phyloP scores from a whole-genome alignment of 179 eudicot genomes.

The Camellia oleifera region DNA sequence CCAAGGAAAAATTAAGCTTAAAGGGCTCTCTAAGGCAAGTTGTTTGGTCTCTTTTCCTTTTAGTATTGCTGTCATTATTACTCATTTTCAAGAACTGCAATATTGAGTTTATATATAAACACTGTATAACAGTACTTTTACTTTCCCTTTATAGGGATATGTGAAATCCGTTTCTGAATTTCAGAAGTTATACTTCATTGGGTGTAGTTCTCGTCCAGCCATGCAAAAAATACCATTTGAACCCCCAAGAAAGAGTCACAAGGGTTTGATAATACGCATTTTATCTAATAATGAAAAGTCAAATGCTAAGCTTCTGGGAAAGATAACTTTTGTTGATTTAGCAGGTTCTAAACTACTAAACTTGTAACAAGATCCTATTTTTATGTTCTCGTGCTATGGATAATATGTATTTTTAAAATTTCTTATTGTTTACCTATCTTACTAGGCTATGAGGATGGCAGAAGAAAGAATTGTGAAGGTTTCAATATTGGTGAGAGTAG shows the following conservation, averaged over 20 bases:
- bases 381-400: not conserved
- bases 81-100: not conserved
- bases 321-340: slow-evolving; percentile 83
- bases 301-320: slow-evolving; percentile 43
- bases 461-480: slow-evolving; percentile 53
- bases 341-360: slow-evolving; percentile 48
- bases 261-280: slow-evolving; percentile 59
- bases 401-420: not conserved
- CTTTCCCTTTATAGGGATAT: slow-evolving; percentile 37
- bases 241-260: slow-evolving; percentile 54
- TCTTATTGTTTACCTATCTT: slow-evolving; percentile 13
- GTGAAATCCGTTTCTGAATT: slow-evolving; percentile 60
- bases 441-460: slow-evolving; percentile 77
- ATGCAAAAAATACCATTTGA: slow-evolving; percentile 39
- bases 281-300: slow-evolving; percentile 39
- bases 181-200: slow-evolving; percentile 36
- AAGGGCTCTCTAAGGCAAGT: slow-evolving; percentile 82
- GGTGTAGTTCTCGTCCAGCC: slow-evolving; percentile 25
- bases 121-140: not conserved
- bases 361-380: not conserved
- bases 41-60: not conserved
- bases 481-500: slow-evolving; percentile 42
- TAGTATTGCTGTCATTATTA: not conserved
- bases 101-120: not conserved
- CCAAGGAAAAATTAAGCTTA: slow-evolving; percentile 65